Conservation (phyloP, 768 basidiomycete genomes). For the Neoboletus magnificus region DNA sequence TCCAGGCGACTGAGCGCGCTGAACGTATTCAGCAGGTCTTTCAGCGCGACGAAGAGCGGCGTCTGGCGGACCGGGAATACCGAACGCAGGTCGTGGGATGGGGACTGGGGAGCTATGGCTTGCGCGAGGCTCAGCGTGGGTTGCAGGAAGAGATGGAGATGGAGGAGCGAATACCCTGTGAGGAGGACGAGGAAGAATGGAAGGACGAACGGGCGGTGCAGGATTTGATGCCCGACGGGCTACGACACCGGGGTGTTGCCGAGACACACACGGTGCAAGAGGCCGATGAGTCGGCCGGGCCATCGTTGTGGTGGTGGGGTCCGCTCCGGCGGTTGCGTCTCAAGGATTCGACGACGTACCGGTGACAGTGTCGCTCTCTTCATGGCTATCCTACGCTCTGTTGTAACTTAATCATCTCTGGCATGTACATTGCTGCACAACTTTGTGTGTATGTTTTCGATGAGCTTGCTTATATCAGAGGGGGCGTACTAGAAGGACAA, state of each 20-base stretch:
- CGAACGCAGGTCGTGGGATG: conserved; percentile 47
- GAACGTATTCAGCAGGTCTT: conserved; percentile 65
- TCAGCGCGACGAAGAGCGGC: conserved; percentile 32
- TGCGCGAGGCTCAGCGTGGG: conserved; percentile 36
- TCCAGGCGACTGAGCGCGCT: conserved; percentile 65
- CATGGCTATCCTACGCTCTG: neutral
- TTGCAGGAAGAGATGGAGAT: conserved; percentile 18
- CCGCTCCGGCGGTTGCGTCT: conserved; percentile 72
- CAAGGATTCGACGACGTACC: conserved; percentile 72
- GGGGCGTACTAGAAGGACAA: neutral
- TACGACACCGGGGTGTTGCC: conserved; percentile 6
- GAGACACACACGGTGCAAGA: neutral
- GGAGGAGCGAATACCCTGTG: neutral
- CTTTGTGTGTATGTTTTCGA: neutral
- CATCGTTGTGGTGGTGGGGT: conserved; percentile 79
- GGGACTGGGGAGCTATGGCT: conserved; percentile 70
- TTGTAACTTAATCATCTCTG: conserved; percentile 3
- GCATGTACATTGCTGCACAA: neutral
- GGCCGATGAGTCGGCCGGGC: conserved; percentile 9
- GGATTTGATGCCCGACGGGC: neutral
- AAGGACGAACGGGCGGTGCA: conserved; percentile 4
- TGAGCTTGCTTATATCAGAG: conserved; percentile 6
- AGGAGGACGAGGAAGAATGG: conserved; percentile 27
- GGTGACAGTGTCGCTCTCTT: conserved; percentile 5
- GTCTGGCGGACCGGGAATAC: conserved; percentile 21